Conservation (phyloP, 2,329 filamentous ascomycete genomes). For the Cylindrodendrum hubeiense region DNA sequence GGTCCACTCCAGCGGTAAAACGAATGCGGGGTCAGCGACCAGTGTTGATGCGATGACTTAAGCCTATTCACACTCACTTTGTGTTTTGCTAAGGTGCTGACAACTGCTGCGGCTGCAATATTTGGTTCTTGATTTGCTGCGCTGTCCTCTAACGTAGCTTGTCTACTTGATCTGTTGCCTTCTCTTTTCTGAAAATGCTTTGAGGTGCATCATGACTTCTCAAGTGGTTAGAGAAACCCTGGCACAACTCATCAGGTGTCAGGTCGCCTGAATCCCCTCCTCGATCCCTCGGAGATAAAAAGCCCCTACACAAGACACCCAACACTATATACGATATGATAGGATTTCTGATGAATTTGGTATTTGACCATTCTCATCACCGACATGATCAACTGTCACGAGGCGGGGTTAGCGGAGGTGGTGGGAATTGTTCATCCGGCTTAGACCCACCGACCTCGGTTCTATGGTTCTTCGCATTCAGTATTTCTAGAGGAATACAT, state of each 20-base stretch:
- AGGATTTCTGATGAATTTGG: neutral
- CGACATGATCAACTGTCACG: neutral
- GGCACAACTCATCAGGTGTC: neutral
- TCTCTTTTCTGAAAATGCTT: neutral
- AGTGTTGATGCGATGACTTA: neutral
- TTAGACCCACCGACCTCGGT: conserved; percentile 8
- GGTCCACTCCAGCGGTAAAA: conserved; percentile 8
- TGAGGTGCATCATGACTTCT: neutral
- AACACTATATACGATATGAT: neutral
- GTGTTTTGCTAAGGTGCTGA: neutral
- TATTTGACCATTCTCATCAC: neutral
- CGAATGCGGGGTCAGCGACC: conserved; percentile 8
- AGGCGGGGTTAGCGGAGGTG: neutral
- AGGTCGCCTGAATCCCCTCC: no score
- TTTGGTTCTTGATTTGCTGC: no score
- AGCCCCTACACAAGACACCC: neutral
- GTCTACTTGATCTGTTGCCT: neutral
- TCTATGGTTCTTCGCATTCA: neutral
- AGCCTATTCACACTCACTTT: neutral
- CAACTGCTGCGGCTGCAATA: neutral
- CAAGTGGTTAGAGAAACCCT: neutral
- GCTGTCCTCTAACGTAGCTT: neutral
- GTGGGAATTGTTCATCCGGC: neutral
- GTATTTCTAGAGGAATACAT: neutral
- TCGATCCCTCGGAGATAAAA: neutral